Evolutionary conservation across 2,329 filamentous ascomycete species (phyloP).

Genomic region (Hypoxylon sp.): DNA sequence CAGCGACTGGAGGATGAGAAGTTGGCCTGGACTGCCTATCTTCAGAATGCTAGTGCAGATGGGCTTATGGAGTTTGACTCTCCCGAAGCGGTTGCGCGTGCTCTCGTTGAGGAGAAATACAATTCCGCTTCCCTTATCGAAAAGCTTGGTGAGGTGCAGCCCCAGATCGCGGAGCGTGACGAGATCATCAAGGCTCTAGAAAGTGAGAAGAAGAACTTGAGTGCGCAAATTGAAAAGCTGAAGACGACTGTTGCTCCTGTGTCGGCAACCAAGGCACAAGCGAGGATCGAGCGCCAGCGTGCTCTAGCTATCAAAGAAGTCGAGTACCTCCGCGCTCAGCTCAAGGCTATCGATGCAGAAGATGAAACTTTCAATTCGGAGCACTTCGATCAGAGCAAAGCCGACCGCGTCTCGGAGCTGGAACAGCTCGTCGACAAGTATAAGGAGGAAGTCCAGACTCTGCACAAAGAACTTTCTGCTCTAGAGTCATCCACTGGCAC

Average conservation of each 20-base stretch:
- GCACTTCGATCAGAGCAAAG: constrained; percentile 81
- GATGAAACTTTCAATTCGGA: constrained; percentile 89
- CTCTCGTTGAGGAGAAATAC: constrained; percentile 85
- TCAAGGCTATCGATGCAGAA: constrained; percentile 89
- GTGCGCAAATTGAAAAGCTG: constrained; percentile 78
- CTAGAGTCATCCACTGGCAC: constrained; percentile 64
- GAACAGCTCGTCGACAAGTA: constrained; percentile 91
- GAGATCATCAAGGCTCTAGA: constrained; percentile 80
- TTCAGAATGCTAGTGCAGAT: constrained; percentile 76
- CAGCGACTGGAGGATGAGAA: constrained; percentile 92
- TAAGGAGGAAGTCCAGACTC: constrained; percentile 80
- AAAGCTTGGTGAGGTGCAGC: constrained; percentile 81
- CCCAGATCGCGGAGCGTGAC: constrained; percentile 83
- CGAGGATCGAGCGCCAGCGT: constrained; percentile 88
- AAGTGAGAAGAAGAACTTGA: constrained; percentile 75
- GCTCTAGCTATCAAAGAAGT: constrained; percentile 90
- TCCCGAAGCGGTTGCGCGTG: constrained; percentile 87
- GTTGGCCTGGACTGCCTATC: constrained; percentile 86
- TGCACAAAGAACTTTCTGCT: constrained; percentile 81
- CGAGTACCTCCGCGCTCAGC: constrained; percentile 91
- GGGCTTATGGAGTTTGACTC: constrained; percentile 84
- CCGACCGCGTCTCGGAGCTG: constrained; percentile 81
- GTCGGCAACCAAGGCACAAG: constrained; percentile 75
- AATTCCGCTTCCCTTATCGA: constrained; percentile 86
- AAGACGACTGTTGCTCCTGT: constrained; percentile 66